These are phyloP conservation scores for Aspergillus persii DNA, from an alignment of 2,329 filamentous ascomycete genomes.

Conservation along the genomic window DNA sequence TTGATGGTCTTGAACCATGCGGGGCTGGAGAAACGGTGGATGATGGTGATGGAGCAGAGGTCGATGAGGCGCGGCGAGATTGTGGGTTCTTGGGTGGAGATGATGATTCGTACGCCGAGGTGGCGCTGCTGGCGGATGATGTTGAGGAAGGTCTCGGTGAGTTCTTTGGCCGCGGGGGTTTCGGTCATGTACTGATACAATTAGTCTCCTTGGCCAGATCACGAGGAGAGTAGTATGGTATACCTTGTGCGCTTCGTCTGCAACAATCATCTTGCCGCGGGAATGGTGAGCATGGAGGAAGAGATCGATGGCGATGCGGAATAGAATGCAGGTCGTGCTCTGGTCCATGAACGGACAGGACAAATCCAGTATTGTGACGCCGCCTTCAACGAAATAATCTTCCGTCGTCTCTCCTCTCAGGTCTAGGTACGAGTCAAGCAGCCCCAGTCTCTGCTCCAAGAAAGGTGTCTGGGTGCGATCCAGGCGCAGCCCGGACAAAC, in stretches of 20 bases:
- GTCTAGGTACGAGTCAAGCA: conserved; percentile 64
- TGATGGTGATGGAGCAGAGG: conserved; percentile 64
- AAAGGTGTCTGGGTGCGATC: conserved; percentile 52
- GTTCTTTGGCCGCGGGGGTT: conserved; percentile 8
- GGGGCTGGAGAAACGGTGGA: conserved; percentile 67
- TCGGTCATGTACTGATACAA: conserved; percentile 17
- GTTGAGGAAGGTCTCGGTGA: conserved; percentile 60
- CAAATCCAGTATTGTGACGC: conserved; percentile 64
- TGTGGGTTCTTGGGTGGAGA: conserved; percentile 73
- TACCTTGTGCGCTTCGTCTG: conserved; percentile 77
- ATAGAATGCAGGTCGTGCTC: conserved; percentile 67
- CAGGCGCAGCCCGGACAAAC: conserved; percentile 42
- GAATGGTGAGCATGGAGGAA: conserved; percentile 58
- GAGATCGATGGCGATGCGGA: conserved; percentile 67
- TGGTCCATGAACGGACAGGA: conserved; percentile 69
- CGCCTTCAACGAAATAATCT: conserved; percentile 13
- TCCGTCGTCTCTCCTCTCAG: conserved; percentile 2
- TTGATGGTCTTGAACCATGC: conserved; percentile 54
- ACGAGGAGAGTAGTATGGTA: background rate
- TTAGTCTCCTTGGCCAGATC: background rate
- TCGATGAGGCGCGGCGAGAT: conserved; percentile 66
- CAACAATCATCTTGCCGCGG: conserved; percentile 61
- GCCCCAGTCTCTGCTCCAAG: conserved; percentile 59
- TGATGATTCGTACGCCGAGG: conserved; percentile 61
- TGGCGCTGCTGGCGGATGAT: conserved; percentile 69